Evolutionary conservation across 768 basidiomycete genomes (phyloP), one percentile per base, ranked within the genome.

Genomic region (Crucibulum laeve): DNA sequence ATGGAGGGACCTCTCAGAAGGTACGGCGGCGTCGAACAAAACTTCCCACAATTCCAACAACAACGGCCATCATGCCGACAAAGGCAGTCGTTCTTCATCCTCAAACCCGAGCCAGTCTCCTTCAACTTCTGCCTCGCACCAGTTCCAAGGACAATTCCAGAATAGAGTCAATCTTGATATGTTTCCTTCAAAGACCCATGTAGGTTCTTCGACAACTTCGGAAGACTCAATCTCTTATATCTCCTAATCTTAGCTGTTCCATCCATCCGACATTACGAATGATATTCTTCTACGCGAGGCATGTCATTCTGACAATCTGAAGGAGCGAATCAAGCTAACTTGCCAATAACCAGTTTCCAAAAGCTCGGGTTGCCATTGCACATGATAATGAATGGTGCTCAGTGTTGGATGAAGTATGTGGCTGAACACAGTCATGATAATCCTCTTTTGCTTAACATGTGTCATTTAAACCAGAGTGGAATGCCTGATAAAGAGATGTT

Each of bases 251-350:
- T 21, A 44, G 43, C 19, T 17, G 15, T 33, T 18, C 14, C 40
- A 46, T 39, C 39, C 44, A 18, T 41, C 38, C 15, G 32, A 23
- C 21, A 18, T 41, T 23, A 30, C 30, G 14, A 25, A 46, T 22
- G 23, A 46, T 15, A 26, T 28, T 11, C 14, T 40, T 25, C 22
- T 41, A n/a, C 15, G 38, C 19, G 25, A 24, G 38, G 38, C n/a
- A 30, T 7, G 7, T 30, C 7, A 7, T 30, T 7, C 28, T 7
- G 28, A 7, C 8, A n/a, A 7, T 30, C 28, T 30, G 28, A 30
- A n/a, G 7, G 7, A n/a, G 28, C 28, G 28, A 30, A 7, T 30
- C 28, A 7, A n/a, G n/a, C n/a, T n/a, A 30, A 7, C 8, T 30
- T n/a, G 28, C 28, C 28, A 7, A 30, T 30, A n/a, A n/a, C n/a